Conservation (phyloP, 1,139 yeast genomes). For the Candida tropicalis region DNA sequence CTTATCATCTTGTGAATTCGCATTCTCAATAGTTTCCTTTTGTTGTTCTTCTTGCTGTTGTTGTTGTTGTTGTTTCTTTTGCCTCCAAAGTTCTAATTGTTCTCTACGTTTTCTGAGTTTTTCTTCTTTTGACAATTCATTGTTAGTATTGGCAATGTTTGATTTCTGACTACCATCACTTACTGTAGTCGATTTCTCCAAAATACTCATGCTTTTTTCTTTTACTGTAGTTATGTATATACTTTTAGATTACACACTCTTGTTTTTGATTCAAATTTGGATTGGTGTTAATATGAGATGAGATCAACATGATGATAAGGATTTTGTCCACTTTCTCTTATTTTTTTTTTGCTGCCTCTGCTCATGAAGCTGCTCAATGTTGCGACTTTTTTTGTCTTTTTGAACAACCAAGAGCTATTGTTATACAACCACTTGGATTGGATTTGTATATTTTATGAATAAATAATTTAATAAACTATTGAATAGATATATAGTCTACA, state of each 20-base stretch:
- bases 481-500: conserved; percentile 38
- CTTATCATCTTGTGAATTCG: background rate
- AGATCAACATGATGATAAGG: background rate
- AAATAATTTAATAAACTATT: background rate
- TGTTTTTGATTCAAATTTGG: no score
- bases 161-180: conserved; percentile 4
- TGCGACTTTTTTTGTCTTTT: no score
- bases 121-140: conserved; percentile 30
- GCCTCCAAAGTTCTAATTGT: conserved; percentile 44
- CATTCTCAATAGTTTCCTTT: background rate
- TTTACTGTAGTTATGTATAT: no score
- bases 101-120: conserved; percentile 40
- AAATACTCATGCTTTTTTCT: conserved; percentile 6
- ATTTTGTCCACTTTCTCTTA: background rate
- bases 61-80: conserved; percentile 34
- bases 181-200: background rate
- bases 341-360: background rate
- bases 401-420: no score
- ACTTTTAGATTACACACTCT: conserved; percentile 8
- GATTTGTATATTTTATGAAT: conserved; percentile 1
- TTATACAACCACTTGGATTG: background rate
- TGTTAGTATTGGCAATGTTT: conserved; percentile 14
- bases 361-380: no score
- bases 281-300: background rate
- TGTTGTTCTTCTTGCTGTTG: background rate